These are phyloP conservation scores for Cryptosporidium tyzzeri DNA, from an alignment of 169 alveolate species.

Conservation along the genomic window DNA sequence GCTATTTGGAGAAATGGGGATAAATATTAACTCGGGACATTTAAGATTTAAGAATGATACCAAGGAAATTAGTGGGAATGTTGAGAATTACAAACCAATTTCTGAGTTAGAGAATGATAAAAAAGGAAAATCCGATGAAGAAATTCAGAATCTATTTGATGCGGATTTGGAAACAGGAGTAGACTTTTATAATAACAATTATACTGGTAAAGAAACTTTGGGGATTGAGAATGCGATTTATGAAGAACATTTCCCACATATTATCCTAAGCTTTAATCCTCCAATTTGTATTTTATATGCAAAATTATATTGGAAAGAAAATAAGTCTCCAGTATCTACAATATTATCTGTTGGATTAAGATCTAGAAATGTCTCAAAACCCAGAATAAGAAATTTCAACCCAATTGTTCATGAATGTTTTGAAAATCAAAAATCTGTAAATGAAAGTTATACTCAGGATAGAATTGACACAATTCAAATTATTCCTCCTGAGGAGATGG, in stretches of 20 bases:
- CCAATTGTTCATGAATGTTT: conserved; percentile 35
- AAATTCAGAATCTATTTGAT: conserved; percentile 27
- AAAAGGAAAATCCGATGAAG: not conserved
- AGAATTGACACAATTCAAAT: conserved; percentile 56
- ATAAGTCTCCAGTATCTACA: conserved; percentile 55
- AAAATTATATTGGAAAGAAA: conserved; percentile 21
- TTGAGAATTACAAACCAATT: conserved; percentile 15
- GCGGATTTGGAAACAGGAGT: conserved; percentile 7
- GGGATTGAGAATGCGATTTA: not conserved
- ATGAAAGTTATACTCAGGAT: conserved; percentile 11
- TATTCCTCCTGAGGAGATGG: conserved; percentile 74
- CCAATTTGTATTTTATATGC: conserved; percentile 54
- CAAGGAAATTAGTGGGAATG: not conserved
- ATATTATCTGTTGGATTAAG: not conserved
- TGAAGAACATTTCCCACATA: conserved; percentile 50
- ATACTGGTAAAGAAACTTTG: not conserved
- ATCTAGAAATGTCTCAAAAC: conserved; percentile 6
- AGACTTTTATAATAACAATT: not conserved
- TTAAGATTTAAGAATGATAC: not conserved
- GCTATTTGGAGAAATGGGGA: conserved; percentile 1
- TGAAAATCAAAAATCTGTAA: not conserved
- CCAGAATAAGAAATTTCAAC: conserved; percentile 13
- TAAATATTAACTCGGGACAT: conserved; percentile 23
- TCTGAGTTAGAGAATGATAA: conserved; percentile 10
- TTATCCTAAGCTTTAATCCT: conserved; percentile 5